Evolutionary conservation across 2,329 filamentous ascomycete species (phyloP), one percentile per base, ranked within the genome.

Genomic region (Aspergillus aculeatus): DNA sequence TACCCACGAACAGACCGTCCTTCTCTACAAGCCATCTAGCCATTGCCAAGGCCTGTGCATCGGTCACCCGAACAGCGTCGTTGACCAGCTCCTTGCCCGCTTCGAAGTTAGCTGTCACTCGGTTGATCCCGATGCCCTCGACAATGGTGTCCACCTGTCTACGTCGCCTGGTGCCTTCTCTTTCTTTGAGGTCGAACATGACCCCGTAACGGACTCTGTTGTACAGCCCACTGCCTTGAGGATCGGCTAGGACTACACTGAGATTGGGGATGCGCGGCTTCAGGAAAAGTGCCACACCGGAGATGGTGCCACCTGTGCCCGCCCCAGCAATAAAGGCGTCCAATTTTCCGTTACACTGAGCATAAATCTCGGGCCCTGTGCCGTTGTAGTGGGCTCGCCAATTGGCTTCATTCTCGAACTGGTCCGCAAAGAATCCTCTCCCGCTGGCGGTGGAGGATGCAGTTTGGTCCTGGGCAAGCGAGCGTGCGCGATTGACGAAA

Each of bases 91-190:
- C 88, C 65, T 91, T 83, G 0, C 94, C 95, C 29, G 88, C 89
- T 73, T 96, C 91, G 65, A 99, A 95, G 75, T 98, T 99, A 56
- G 87, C 85, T 1, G 95, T 99, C n/a, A 96, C 83, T 2, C 95
- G 88, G 73, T 96, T 99, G 75, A 98, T 90, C 1, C 95, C 95
- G 64, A 99, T 91, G 1, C 95, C 95, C 77, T 99, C 96, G 29
- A 99, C 92, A 64, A 99, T 91, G 4, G 89, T 93, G 79, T 99
- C 96, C 55, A 99, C 92, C 77, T 99, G 96, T 69, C 91, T 88
- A 60, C 95, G 83, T 52, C 96, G 84, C 14, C 95, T 83, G 12
- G 94, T 98, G 4, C 95, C 95, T 81, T 99, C 95, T 64, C 84
- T 86, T 78, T 99, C 95, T 31, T 91, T 96, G 0, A 84, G 71